These are phyloP conservation scores for Gossypium longicalyx DNA, from an alignment of 345 rosid species.

Conservation along the genomic window DNA sequence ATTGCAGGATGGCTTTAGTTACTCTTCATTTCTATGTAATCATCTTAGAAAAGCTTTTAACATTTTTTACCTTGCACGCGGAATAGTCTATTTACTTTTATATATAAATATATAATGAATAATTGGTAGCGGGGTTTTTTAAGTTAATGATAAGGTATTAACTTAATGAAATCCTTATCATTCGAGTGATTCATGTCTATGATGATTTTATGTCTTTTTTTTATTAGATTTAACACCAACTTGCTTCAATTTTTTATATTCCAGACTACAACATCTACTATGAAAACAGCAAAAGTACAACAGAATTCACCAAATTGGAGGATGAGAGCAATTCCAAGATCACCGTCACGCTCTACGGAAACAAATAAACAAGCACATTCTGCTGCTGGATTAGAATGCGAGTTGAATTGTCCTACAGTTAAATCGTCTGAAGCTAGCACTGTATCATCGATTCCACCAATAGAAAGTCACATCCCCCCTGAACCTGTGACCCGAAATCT, in stretches of 20 bases:
- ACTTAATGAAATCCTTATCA: not conserved
- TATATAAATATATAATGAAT: too few relatives aligned
- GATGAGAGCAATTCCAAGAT: conserved; percentile 19
- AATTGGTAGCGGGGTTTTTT: too few relatives aligned
- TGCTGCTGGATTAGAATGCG: conserved; percentile 9
- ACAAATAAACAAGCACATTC: conserved; percentile 18
- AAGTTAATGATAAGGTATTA: not conserved
- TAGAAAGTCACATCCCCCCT: conserved; percentile 1
- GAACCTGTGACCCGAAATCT: conserved; percentile 18
- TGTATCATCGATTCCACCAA: conserved; percentile 15
- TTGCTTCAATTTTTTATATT: conserved; percentile 12
- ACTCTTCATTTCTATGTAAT: not conserved
- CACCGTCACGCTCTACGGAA: conserved; percentile 24
- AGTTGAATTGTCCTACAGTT: conserved; percentile 17
- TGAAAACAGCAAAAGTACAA: conserved; percentile 19
- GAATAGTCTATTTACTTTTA: not conserved
- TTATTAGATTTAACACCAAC: not conserved
- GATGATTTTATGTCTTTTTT: not conserved
- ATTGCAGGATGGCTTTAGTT: not conserved
- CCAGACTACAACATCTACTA: conserved; percentile 27
- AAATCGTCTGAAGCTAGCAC: conserved; percentile 21
- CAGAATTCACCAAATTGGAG: conserved; percentile 25
- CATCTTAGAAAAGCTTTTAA: not conserved
- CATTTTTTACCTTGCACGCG: not conserved
- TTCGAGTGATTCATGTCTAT: not conserved